Conservation (phyloP, 805 yeast species). For the Candida oleophila region DNA sequence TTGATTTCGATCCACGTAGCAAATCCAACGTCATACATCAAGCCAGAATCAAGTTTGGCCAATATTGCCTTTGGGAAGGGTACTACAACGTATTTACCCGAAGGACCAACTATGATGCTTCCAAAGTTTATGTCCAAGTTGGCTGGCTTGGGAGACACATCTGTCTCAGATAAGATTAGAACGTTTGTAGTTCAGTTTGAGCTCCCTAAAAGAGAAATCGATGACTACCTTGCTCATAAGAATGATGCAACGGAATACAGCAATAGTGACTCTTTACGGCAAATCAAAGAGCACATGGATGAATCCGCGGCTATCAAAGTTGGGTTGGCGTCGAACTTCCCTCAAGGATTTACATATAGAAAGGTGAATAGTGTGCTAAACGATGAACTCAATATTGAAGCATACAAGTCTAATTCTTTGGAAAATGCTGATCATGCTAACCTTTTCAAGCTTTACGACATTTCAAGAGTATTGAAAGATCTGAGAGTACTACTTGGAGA, state of each 20-base stretch:
- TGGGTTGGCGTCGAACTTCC: slow-evolving; percentile 27
- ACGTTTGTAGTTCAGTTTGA: slow-evolving; percentile 37
- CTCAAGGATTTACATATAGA: slow-evolving; percentile 53
- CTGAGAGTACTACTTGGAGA: slow-evolving; percentile 20
- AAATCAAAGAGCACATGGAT: slow-evolving; percentile 15
- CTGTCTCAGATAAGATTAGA: slow-evolving; percentile 31
- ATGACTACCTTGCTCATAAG: slow-evolving; percentile 14
- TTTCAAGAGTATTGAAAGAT: slow-evolving; percentile 25
- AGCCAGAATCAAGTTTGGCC: slow-evolving; percentile 39
- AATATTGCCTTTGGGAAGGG: slow-evolving; percentile 60
- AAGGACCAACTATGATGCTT: slow-evolving; percentile 63
- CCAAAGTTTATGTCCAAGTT: slow-evolving; percentile 54
- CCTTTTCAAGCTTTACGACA: slow-evolving; percentile 23
- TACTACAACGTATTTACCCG: slow-evolving; percentile 73
- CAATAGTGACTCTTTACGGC: slow-evolving; percentile 5
- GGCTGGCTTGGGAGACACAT: slow-evolving; percentile 49
- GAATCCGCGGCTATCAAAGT: slow-evolving; percentile 20
- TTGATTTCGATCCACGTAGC: slow-evolving; percentile 75
- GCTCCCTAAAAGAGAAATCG: slow-evolving; percentile 18
- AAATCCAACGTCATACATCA: slow-evolving; percentile 73
- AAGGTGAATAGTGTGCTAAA: slow-evolving; percentile 55
- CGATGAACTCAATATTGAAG: slow-evolving; percentile 15
- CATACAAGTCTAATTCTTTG: slow-evolving; percentile 9
- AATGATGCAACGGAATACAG: slow-evolving; percentile 6
- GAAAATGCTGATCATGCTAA: slow-evolving; percentile 20